Evolutionary conservation across 805 yeast species (phyloP), one percentile per base, ranked within the genome.

Genomic region (Deakozyma indianensis): DNA sequence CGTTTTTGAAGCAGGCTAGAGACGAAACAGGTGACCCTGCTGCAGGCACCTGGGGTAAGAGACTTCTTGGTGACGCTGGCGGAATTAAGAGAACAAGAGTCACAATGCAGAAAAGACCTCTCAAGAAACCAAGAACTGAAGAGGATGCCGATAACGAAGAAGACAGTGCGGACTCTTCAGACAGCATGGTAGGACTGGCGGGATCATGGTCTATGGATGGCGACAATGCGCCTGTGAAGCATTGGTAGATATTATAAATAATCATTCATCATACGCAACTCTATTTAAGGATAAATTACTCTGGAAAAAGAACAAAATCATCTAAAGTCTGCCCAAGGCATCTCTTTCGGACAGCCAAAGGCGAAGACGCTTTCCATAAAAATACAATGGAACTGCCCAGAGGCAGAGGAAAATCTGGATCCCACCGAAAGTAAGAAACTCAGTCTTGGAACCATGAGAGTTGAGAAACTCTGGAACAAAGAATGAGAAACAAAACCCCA

Each of bases 1-100:
- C 96, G 23, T 90, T 88, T 65, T 71, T 88, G 59, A 88, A 87
- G 62, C 96, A 90, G 63, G 90, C 96, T 54, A 75, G 96, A 61
- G 96, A 88, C 64, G 96, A 88, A 60, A 88, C 96, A 2, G 95
- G 95, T 40, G 92, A 83, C 54, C 77, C 87, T 11, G 95, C 96
- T 21, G 95, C 95, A 22, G 90, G 95, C 46, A 73, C 68, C 42
- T 87, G 96, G 96, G 95, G 95, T 59, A 77, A 76, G 57, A 71
- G 90, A 50, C 46, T 67, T 28, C 55, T 67, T 38, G 38, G 38
- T 4, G 38, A 32, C 38, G 16, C 38, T 32, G 38, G 38, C 38
- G 38, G 38, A 11, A 11, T n/a, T 5, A 32, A 32, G 38, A 14
- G 38, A 9, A 5, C 38, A 7, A 5, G 11, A 14, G 5, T 20